phyloP scores from a whole-genome alignment of 2,329 filamentous ascomycete genomes.

The Botrytis byssoidea region DNA sequence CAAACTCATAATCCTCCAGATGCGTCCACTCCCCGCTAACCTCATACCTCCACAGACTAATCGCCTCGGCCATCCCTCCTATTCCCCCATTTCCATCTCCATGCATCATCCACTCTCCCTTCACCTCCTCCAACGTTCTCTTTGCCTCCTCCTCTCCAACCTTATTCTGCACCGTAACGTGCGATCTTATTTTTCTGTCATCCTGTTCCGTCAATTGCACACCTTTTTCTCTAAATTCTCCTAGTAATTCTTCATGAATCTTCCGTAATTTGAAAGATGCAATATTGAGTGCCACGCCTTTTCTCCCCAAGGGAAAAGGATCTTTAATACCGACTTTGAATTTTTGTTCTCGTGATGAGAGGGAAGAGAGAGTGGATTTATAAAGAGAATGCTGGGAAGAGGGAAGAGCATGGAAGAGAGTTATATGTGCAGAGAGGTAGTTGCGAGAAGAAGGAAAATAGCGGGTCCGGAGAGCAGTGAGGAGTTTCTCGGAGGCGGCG shows the following conservation, averaged over 20 bases:
- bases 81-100: background rate
- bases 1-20: slow-evolving; percentile 20
- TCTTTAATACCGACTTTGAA: slow-evolving; percentile 18
- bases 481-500: slow-evolving; percentile 11
- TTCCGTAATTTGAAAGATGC: background rate
- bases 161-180: slow-evolving; percentile 24
- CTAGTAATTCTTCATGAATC: background rate
- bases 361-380: background rate
- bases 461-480: slow-evolving; percentile 15
- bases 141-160: slow-evolving; percentile 18
- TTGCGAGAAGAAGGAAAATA: slow-evolving; percentile 16
- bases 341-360: background rate
- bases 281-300: slow-evolving; percentile 5
- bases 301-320: slow-evolving; percentile 1
- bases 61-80: slow-evolving; percentile 17
- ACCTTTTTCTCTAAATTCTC: background rate
- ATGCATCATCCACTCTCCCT: background rate
- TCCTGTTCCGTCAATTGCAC: slow-evolving; percentile 21
- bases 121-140: slow-evolving; percentile 12
- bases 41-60: slow-evolving; percentile 23
- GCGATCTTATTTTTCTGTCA: slow-evolving; percentile 5
- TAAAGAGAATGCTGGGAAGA: background rate
- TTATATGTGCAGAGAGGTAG: slow-evolving; percentile 22
- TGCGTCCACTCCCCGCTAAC: slow-evolving; percentile 21
- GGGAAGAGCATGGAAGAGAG: slow-evolving; percentile 22